Base-by-base conservation (phyloP, 2,329 filamentous ascomycete species). In the Beauveria bassiana region DNA sequence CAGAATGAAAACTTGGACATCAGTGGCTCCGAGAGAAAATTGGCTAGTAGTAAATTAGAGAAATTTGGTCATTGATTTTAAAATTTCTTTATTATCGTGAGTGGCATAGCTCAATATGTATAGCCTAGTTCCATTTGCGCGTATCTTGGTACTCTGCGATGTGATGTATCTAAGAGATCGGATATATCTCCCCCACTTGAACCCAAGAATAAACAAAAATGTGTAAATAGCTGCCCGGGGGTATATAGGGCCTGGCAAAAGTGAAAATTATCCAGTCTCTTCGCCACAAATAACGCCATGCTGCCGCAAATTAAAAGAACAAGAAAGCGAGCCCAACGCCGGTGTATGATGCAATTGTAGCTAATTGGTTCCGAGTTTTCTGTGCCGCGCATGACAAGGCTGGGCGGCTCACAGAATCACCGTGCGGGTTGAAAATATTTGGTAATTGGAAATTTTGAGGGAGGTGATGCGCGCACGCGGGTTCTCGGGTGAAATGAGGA, bases 371-470 rank as follows among this genome's bases (percentile, higher is more conserved):
- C 8, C 46, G 18, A 14, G 12, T 26, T 5, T 5, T n/a, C n/a
- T 26, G 20, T 18, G 16, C 26, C 12, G 34, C 20, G 50, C n/a
- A 22, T 59, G 51, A 31, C 5, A 26, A 5, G 24, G 24, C 47
- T n/a, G 10, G 26, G 12, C 43, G 6, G 20, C 55, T 68, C 63
- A 76, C 59, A 74, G 70, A 53, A 75, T 74, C 0, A 72, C 72
- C 22, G 75, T 75, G 16, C 73, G 67, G n/a, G 70, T 70, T 18
- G 72, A 70, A 4, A 86, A 72, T 47, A 81, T 78, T 52, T 78
- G 79, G 64, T 86, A 86, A 68, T 85, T 85, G 38, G 78, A 73
- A 31, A 86, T 68, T 68, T 85, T 85, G 14, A 86, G 73, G 20
- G 83, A 85, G 40, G 80, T 74, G 6, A 84, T 78, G 28, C 79